A percentile compares a stretch with the other conserved stretches of the same genome.
Evolutionary conservation across 176 grass and related monocot genomes (phyloP).

Genomic region (Oryza nivara): DNA sequence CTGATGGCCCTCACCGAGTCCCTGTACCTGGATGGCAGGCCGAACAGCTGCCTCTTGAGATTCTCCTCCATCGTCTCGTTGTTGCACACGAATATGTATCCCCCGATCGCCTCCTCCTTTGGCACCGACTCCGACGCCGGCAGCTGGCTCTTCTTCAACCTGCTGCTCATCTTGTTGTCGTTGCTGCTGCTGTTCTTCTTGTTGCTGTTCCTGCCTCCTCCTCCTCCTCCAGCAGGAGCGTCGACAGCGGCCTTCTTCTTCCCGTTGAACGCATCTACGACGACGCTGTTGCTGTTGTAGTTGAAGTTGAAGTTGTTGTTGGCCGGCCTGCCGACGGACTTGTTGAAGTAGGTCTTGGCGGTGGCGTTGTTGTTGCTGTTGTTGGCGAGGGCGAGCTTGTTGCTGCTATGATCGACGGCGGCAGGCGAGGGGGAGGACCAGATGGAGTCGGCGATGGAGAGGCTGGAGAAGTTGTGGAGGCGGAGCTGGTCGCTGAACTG

Average conservation of each 20-base stretch:
- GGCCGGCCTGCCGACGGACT: conserved; percentile 63
- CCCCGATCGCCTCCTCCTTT: conserved; percentile 70
- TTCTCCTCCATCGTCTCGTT: conserved; percentile 99
- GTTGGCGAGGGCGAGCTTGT: conserved; percentile 69
- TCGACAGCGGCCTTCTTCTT: conserved; percentile 42
- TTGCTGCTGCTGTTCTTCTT: conserved; percentile 2
- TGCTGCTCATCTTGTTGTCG: conserved; percentile 22
- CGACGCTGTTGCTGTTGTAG: neutral
- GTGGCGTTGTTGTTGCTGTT: conserved; percentile 19
- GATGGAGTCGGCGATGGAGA: conserved; percentile 87
- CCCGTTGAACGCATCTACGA: neutral
- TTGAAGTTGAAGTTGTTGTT: conserved; percentile 31
- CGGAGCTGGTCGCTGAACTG: conserved; percentile 96
- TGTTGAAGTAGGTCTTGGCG: conserved; percentile 77
- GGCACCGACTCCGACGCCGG: conserved; percentile 85
- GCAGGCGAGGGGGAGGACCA: conserved; percentile 39
- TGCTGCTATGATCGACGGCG: neutral
- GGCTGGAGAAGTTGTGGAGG: conserved; percentile 73
- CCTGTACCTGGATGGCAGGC: conserved; percentile 85
- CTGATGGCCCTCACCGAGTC: conserved; percentile 91
- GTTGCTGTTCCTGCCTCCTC: conserved; percentile 16
- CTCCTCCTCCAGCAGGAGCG: neutral
- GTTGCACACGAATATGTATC: conserved; percentile 99
- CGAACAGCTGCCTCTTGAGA: conserved; percentile 89
- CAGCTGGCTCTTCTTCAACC: conserved; percentile 32